Conservation (phyloP, 78 protist genomes). For the Chrysochromulina tobinii region DNA sequence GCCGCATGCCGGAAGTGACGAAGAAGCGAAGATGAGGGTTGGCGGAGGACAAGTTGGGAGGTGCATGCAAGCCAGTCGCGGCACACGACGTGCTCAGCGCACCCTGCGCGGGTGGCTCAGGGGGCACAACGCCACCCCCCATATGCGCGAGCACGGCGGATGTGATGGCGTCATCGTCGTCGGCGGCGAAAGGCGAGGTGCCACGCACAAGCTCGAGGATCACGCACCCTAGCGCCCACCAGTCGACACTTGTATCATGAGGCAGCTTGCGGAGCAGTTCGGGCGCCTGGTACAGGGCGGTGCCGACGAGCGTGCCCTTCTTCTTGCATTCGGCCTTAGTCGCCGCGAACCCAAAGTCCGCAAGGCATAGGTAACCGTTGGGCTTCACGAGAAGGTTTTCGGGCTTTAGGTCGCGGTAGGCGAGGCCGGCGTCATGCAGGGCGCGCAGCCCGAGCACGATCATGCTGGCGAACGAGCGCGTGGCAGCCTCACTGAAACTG, state of each 20-base stretch:
- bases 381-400: slow-evolving; percentile 79
- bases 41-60: no score
- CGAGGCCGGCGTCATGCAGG: slow-evolving; percentile 46
- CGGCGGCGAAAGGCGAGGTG: neutral
- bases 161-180: neutral
- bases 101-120: no score
- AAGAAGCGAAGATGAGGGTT: no score
- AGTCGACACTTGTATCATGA: neutral
- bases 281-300: neutral
- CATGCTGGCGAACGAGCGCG: neutral
- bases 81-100: no score
- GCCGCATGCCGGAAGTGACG: no score
- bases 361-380: slow-evolving; percentile 60
- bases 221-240: neutral
- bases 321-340: neutral
- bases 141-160: no score
- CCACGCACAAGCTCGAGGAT: neutral
- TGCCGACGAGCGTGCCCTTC: neutral
- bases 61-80: no score
- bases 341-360: slow-evolving; percentile 77
- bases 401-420: slow-evolving; percentile 86
- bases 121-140: no score
- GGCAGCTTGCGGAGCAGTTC: neutral
- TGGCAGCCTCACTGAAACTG: neutral
- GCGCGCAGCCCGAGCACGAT: slow-evolving; percentile 11